Base-by-base conservation (phyloP, 495 filamentous ascomycete genomes). In the Hyphodiscus hymeniophilus region DNA sequence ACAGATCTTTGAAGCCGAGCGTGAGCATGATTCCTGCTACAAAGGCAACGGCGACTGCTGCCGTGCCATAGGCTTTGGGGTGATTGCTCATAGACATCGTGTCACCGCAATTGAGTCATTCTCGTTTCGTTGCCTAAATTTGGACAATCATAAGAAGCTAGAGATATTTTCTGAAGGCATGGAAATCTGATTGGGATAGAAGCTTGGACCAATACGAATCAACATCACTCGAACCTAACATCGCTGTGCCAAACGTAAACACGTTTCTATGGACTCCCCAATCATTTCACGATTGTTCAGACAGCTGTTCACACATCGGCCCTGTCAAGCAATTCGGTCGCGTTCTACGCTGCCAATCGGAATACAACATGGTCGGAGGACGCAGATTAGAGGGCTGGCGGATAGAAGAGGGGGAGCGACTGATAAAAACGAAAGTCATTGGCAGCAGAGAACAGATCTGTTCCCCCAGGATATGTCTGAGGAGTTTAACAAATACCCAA, bases 401-500 rank as follows among this genome's bases (percentile, higher is more conserved):
- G 39, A 21, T 42, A 7, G 38, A 21, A 50, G 48, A 24, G 46
- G 54, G 52, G 53, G 51, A 48, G 47, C 13, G 15, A 59, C 28
- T 33, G 56, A 34, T 47, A 50, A 13, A 21, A 52, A 63, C 43
- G 74, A 81, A 61, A 76, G 62, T 54, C 64, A 73, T 61, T 98
- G 92, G 92, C 84, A 87, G 63, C 89, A 89, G 64, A 71, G 90
- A 34, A 81, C 75, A 16, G 72, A 84, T 47, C 47, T 81, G 12
- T 77, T 91, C 45, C 77, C 84, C 0, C 65, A 74, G 42, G 85
- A 96, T 60, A 86, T 85, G 66, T 69, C 73, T 5, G 77, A 87
- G 38, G 90, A 97, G 61, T 91, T 83, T 64, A 67, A 74, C 47
- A 68, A 69, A 49, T 95, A 87, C 60, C 90, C 92, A 1, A 77